Evolutionary conservation across 2,329 filamentous ascomycete genomes (phyloP), one percentile per base, ranked within the genome.

Genomic region (Cryoendolithus antarcticus): DNA sequence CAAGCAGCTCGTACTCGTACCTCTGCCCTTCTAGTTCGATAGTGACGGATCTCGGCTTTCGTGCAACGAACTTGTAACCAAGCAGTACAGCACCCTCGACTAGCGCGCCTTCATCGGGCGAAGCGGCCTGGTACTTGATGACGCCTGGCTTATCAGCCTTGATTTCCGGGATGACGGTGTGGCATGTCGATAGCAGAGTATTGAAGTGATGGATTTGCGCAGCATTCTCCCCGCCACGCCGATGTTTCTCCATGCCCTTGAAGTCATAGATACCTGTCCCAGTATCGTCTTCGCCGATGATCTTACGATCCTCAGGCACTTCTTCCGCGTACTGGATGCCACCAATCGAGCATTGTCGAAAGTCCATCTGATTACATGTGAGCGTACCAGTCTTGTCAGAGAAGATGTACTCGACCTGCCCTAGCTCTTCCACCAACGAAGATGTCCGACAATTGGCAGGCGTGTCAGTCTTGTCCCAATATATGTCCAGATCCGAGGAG

Each of bases 331-430:
- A 98, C 62, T 94, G 89, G 38, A 96, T 80, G 19, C 91, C 91
- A 19, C 77, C 85, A 55, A 98, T 96, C 0, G 83, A 82, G 54
- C 84, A 93, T 62, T 96, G 86, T 58, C 86, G 86, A 62, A 96
- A 98, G 61, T 96, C 89, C 91, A 98, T 96, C 72, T 86, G 80
- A 57, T 96, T 96, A 64, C 88, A 93, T n/a, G 89, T 96, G 54
- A 96, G 67, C 3, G 89, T 96, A 32, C 89, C 89, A 1, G 89
- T 96, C 68, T 96, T 96, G 68, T 96, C 89, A 0, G 86, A 95
- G 60, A 98, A 98, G 47, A 98, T 91, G 55, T 93, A 98, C 56
- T 96, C 91, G 33, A 98, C 93, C 73, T 96, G 94, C 40, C 91
- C 91, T 33, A 98, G 66, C 57, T 98, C 93, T 64, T 98, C 91